Conservation (phyloP, 1,284 basidiomycete species). For the Sanghuangporus sanghuang region DNA sequence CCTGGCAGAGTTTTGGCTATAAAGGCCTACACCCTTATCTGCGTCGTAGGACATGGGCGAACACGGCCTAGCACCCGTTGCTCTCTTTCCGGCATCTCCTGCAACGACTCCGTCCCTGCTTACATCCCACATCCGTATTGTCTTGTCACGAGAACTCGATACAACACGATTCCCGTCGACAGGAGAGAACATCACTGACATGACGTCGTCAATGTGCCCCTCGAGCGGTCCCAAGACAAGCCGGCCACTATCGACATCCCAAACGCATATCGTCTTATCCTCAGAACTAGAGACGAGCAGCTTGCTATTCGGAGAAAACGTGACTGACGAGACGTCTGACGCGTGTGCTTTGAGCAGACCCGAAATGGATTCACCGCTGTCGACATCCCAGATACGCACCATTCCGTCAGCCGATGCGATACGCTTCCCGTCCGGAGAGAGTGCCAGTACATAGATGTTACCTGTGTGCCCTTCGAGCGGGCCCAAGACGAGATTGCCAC, state of each 20-base stretch:
- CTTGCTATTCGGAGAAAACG: background rate
- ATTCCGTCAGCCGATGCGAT: background rate
- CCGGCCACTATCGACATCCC: background rate
- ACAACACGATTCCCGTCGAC: background rate
- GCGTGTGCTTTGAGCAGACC: background rate
- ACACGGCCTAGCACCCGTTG: background rate
- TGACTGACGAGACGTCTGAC: background rate
- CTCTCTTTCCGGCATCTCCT: background rate
- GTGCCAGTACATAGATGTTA: background rate
- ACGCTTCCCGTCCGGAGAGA: background rate
- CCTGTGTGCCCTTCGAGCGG: background rate
- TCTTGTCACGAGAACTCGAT: background rate
- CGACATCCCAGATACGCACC: background rate
- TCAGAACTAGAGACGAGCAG: background rate
- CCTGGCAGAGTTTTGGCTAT: background rate
- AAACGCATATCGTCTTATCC: background rate
- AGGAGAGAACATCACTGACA: background rate
- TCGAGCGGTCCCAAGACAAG: background rate
- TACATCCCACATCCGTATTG: background rate
- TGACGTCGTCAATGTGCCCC: background rate
- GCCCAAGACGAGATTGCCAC: background rate
- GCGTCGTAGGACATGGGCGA: background rate
- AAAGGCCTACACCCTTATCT: background rate
- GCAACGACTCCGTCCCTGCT: background rate
- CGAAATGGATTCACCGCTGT: background rate